Evolutionary conservation across 371 early-diverging fungal species (phyloP), one percentile per base, ranked within the genome.

Genomic region (Mortierella sp.): DNA sequence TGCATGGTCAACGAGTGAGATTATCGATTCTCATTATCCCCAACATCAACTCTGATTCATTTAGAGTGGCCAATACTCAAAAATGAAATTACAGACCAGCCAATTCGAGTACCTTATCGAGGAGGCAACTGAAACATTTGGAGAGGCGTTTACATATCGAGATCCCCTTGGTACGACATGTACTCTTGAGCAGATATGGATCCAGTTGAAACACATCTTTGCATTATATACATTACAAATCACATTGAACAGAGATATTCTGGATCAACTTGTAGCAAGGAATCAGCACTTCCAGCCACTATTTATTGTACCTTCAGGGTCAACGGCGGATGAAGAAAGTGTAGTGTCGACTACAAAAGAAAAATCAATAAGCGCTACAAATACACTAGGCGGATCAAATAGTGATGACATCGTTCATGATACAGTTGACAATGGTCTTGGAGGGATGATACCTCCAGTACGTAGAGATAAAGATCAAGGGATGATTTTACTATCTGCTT

Each of bases 101-200:
- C 81, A 80, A 22, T 71, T 80, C 42, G 81, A 80, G 19, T 75
- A 75, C 29, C 29, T 80, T 37, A 80, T 80, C 65, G 81, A 80
- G 7, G 81, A 80, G 26, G 81, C 81, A 32, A 75, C 72, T 2
- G 81, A 80, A 58, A 64, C 64, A 13, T 80, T 80, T 61, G 81
- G 81, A 7, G 81, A 80, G 54, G 53, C 64, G 10, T 80, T 75
- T 66, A 75, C 75, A 0, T 80, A 70, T 34, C 63, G 61, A 55
- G 81, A 80, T 2, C 81, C 75, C 4, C 26, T 80, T 7, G 71
- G 81, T 7, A 47, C 75, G 0, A 80, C 81, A 3, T 80, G 81
- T 31, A 71, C 81, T 3, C 61, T 80, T 23, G 81, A 80, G 9
- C 81, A 80, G 59, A 74, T 80, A 29, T 75, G 81, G 75, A 45